Conservation (phyloP, 2,329 filamentous ascomycete species). For the Ophiostoma sp. region DNA sequence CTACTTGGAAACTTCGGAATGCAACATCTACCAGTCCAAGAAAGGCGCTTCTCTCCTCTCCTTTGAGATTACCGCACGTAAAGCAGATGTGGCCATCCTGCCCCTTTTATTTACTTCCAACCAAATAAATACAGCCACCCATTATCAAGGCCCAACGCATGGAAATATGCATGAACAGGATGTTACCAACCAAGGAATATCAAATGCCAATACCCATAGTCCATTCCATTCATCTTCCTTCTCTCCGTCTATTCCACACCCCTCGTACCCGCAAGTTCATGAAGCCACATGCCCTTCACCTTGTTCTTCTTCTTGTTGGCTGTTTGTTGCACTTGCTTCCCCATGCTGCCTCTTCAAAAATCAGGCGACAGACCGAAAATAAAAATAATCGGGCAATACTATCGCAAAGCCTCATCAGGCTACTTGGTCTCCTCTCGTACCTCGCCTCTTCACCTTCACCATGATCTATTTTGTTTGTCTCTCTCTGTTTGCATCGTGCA, state of each 20-base stretch:
- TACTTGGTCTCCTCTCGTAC: neutral
- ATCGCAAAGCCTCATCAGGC: neutral
- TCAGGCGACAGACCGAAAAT: neutral
- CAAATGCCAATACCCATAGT: neutral
- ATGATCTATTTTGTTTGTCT: neutral
- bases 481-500: constrained; percentile 11
- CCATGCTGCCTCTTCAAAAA: neutral
- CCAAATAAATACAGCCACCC: no score
- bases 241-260: neutral
- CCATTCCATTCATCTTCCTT: neutral
- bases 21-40: neutral
- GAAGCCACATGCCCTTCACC: neutral
- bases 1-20: neutral
- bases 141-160: no score
- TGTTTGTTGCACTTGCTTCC: neutral
- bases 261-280: neutral
- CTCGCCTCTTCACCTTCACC: neutral
- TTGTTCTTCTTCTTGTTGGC: neutral
- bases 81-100: neutral
- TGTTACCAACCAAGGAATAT: neutral
- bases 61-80: no score
- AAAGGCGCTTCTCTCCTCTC: no score
- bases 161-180: neutral
- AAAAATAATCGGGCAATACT: neutral
- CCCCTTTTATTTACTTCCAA: neutral